Conservation (phyloP, 148 eudicot genomes). For the Rhododendron kiyosumense region DNA sequence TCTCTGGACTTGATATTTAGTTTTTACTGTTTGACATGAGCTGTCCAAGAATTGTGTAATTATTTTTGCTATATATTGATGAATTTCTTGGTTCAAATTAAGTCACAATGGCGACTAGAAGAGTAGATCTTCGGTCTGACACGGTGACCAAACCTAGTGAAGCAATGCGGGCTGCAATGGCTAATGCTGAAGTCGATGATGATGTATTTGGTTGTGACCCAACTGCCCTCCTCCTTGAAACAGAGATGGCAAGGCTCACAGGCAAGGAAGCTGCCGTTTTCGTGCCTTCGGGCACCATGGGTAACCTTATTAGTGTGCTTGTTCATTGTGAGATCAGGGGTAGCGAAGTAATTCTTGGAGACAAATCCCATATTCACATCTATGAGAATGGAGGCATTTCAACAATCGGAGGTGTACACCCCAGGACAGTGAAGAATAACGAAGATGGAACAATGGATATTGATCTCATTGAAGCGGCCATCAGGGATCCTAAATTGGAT, state of each 20-base stretch:
- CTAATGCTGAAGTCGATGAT: constrained; percentile 91
- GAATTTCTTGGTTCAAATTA: neutral
- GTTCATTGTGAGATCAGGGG: constrained; percentile 86
- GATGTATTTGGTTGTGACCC: constrained; percentile 79
- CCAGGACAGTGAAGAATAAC: constrained; percentile 76
- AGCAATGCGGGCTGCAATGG: constrained; percentile 85
- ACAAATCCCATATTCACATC: constrained; percentile 74
- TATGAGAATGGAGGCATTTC: constrained; percentile 98
- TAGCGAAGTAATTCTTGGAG: constrained; percentile 89
- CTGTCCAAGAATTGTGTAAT: neutral
- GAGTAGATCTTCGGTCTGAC: constrained; percentile 84
- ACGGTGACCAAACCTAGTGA: constrained; percentile 95
- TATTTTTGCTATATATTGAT: neutral
- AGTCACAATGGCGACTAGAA: constrained; percentile 46
- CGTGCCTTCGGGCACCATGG: constrained; percentile 99
- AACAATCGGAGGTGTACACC: constrained; percentile 90
- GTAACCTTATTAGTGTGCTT: constrained; percentile 84
- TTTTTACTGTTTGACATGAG: neutral
- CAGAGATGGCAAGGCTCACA: constrained; percentile 65
- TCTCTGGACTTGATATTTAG: neutral
- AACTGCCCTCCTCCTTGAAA: constrained; percentile 69
- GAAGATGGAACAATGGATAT: constrained; percentile 88
- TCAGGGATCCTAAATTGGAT: constrained; percentile 57
- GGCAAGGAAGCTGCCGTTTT: constrained; percentile 91
- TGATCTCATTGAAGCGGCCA: constrained; percentile 66